Evolutionary conservation across 805 yeast genomes (phyloP).

Genomic region (Candida qinlingensis): DNA sequence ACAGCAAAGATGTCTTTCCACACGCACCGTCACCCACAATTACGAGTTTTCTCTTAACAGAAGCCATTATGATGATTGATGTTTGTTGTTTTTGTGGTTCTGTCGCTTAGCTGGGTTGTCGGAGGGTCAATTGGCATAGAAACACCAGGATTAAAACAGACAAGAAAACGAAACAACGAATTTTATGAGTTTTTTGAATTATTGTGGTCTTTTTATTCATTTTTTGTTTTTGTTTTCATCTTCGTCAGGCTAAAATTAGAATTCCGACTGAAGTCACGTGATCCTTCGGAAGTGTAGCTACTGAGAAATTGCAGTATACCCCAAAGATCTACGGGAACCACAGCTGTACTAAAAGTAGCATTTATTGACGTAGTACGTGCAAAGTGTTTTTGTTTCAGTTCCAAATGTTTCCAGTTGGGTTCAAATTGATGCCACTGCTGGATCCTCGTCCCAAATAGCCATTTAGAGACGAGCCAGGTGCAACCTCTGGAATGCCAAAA

Average conservation of each 20-base stretch:
- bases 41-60: constrained; percentile 66
- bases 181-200: too few species aligned
- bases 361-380: too few species aligned
- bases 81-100: neutral
- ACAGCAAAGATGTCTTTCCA: constrained; percentile 86
- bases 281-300: neutral
- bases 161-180: too few species aligned
- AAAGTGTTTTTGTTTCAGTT: neutral
- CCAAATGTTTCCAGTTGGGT: constrained; percentile 2
- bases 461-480: neutral
- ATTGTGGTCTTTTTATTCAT: neutral
- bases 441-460: neutral
- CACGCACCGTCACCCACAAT: constrained; percentile 96
- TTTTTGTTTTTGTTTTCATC: neutral
- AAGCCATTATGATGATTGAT: constrained; percentile 7
- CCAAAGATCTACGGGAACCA: too few species aligned
- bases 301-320: neutral
- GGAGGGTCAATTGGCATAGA: too few species aligned
- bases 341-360: too few species aligned
- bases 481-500: neutral
- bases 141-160: too few species aligned
- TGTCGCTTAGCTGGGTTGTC: too few species aligned
- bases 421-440: neutral
- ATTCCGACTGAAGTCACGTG: neutral
- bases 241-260: constrained; percentile 2